Conservation (phyloP, 129 eudicot species). For the Flaveria bidentis region DNA sequence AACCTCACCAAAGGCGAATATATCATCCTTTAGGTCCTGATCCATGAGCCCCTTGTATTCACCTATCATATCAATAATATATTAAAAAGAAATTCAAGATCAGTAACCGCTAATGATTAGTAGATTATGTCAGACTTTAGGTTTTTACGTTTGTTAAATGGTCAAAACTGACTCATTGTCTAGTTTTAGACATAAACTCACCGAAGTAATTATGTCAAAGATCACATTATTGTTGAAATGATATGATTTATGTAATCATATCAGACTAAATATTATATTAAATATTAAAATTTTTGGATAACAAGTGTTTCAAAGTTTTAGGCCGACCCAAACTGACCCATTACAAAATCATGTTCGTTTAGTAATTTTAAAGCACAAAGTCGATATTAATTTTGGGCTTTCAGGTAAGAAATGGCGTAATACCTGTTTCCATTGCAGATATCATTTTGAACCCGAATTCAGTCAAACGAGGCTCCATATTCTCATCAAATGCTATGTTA, state of each 20-base stretch:
- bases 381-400: neutral
- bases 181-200: neutral
- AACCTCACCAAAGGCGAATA: constrained; percentile 70
- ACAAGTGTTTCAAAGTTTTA: neutral
- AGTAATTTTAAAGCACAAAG: neutral
- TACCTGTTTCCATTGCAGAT: constrained; percentile 65
- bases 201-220: neutral
- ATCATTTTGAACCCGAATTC: constrained; percentile 59
- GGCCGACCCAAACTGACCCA: neutral
- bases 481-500: constrained; percentile 70
- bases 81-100: neutral
- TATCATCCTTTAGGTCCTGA: constrained; percentile 58
- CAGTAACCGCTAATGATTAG: neutral
- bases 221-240: neutral
- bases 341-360: constrained; percentile 3
- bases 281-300: neutral
- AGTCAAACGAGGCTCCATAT: constrained; percentile 81
- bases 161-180: neutral
- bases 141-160: neutral
- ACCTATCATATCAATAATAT: constrained; percentile 42
- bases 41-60: constrained; percentile 44
- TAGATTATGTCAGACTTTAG: neutral
- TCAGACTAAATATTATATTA: neutral
- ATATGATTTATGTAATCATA: neutral
- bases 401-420: neutral